Percentiles rank a stretch among this genome's conserved stretches.
Evolutionary conservation across 2,329 filamentous ascomycete genomes (phyloP).

Genomic region (Dichotomopilus funicola): DNA sequence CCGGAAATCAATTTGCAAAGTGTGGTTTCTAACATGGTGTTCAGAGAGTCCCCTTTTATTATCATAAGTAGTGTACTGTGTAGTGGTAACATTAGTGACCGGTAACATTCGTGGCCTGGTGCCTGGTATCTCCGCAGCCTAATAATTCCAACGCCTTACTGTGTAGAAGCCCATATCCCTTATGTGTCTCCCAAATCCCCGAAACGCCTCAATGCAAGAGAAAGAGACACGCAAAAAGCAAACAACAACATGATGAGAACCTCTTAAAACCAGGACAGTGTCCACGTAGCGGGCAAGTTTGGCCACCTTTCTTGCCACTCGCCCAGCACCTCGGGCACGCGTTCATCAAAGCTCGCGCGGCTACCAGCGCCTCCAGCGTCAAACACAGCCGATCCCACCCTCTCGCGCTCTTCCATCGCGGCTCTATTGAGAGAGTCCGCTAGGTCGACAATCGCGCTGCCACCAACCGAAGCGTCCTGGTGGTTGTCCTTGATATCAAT

Average conservation of each 20-base stretch:
- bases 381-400: constrained; percentile 58
- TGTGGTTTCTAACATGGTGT: not conserved
- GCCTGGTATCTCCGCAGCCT: constrained; percentile 14
- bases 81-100: too few relatives aligned
- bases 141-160: not conserved
- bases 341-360: constrained; percentile 78
- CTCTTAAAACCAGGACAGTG: constrained; percentile 79
- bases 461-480: constrained; percentile 87
- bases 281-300: constrained; percentile 86
- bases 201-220: constrained; percentile 10
- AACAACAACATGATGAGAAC: not conserved
- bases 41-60: not conserved
- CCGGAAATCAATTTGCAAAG: too few relatives aligned
- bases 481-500: constrained; percentile 98
- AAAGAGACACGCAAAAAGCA: not conserved
- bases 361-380: constrained; percentile 61
- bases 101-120: not conserved
- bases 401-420: constrained; percentile 68
- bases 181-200: not conserved
- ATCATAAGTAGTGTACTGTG: not conserved
- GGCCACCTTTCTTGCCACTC: constrained; percentile 96
- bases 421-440: constrained; percentile 77
- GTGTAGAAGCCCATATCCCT: not conserved
- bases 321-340: constrained; percentile 83
- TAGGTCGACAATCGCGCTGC: constrained; percentile 84